Conservation (phyloP, 2,329 filamentous ascomycete species). For the Xylariaceae sp. region DNA sequence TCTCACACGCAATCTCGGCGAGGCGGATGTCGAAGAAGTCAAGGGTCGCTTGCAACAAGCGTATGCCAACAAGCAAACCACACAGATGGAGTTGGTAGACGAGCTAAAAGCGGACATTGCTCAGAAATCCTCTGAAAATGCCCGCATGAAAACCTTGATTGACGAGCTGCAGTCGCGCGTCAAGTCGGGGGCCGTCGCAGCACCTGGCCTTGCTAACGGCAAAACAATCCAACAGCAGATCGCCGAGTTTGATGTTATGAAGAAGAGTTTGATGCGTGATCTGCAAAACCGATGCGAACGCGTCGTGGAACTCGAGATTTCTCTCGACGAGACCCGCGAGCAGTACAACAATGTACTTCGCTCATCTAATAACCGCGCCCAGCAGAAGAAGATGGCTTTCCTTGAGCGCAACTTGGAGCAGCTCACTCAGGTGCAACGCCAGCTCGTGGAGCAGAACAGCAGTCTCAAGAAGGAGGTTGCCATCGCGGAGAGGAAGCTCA, state of each 20-base stretch:
- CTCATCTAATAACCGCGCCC: slow-evolving; percentile 93
- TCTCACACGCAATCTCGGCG: slow-evolving; percentile 72
- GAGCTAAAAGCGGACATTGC: slow-evolving; percentile 73
- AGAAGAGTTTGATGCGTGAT: slow-evolving; percentile 99
- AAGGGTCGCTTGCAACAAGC: slow-evolving; percentile 74
- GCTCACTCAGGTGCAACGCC: slow-evolving; percentile 92
- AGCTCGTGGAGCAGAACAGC: slow-evolving; percentile 96
- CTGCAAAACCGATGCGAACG: slow-evolving; percentile 97
- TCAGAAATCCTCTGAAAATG: slow-evolving; percentile 76
- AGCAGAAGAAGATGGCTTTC: slow-evolving; percentile 99
- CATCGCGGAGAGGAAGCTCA: slow-evolving; percentile 95
- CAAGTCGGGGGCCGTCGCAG: slow-evolving; percentile 55
- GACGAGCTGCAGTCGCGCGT: slow-evolving; percentile 73
- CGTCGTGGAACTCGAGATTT: slow-evolving; percentile 97
- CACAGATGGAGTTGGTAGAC: slow-evolving; percentile 68
- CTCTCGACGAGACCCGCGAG: slow-evolving; percentile 92
- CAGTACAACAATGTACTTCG: slow-evolving; percentile 98
- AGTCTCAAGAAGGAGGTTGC: slow-evolving; percentile 98
- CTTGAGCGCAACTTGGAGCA: slow-evolving; percentile 97
- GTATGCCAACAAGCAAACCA: slow-evolving; percentile 70
- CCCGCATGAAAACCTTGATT: slow-evolving; percentile 73
- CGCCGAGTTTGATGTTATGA: slow-evolving; percentile 98
- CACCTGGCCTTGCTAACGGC: slow-evolving; percentile 65
- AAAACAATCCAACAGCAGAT: slow-evolving; percentile 98
- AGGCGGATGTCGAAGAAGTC: slow-evolving; percentile 78